Evolutionary conservation across 768 basidiomycete species (phyloP), one percentile per base, ranked within the genome.

Genomic region (Amanita phalloides): DNA sequence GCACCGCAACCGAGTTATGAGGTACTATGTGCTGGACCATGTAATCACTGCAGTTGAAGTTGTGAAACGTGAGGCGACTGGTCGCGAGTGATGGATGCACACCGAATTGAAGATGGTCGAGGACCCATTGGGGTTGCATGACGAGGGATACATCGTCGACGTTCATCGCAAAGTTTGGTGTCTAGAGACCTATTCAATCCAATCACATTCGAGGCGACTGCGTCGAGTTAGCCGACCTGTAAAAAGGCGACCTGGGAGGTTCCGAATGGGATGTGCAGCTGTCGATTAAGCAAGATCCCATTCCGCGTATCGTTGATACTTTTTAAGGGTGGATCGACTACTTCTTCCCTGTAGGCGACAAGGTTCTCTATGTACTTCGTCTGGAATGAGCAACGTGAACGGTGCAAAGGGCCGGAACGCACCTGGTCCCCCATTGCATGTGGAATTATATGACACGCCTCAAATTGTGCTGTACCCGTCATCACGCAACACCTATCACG

Each of bases 1-100:
- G 44, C 49, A 48, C 51, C 37, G 55, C 57, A 58, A 50, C 57
- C 26, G 26, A 58, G 52, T 58, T 58, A 45, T 56, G 57, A 55
- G 57, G 57, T 46, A 48, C 55, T 21, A 48, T 6, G 17, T 26
- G 36, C 30, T 3, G 4, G 28, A 30, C 39, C 36, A 46, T n/a
- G 10, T 1, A 0, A 56, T 58, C 57, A 35, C 21, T 14, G 51
- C 6, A 8, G 23, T 49, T 45, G 45, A 58, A 58, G 52, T 56
- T 47, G 48, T 47, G 46, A 47, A 36, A 36, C 6, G 46, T 35
- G 46, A 47, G 46, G 46, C 46, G 46, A 47, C 46, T 36, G 32
- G 1, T 25, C 2, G 30, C 46, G 14, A 45, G 9, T 26, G 43
- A 45, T 45, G 43, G 43, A 17, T 45, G 20, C 5, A 9, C 21